Evolutionary conservation across 2,329 filamentous ascomycete species (phyloP), one percentile per base, ranked within the genome.

Genomic region (Chaetomium globosum): DNA sequence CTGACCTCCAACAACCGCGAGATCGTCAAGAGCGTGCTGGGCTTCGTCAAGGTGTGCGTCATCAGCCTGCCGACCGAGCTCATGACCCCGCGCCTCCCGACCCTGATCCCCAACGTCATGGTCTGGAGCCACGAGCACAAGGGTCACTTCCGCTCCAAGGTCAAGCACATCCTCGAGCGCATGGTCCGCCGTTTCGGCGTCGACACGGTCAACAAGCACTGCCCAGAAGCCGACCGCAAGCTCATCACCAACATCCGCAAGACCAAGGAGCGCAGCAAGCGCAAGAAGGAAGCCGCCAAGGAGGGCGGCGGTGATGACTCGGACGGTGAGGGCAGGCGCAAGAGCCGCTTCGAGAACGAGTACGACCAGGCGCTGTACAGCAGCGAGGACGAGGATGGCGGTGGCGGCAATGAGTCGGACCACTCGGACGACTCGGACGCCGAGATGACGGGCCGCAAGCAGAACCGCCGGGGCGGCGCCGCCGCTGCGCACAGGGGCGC

Each of bases 71-170:
- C 94, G 0, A 86, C 88, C 49, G 87, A 90, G 6, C 82, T 96
- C 68, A 89, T 99, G 81, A 83, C 89, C 43, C 89, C 92, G 4
- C 87, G 93, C 28, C 85, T 99, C 43, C 80, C 83, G 36, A 87
- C 88, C 0, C 83, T 99, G 56, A 86, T 99, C 2, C 92, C 93
- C 3, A 96, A 96, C 77, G 82, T 98, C 23, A 92, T 98, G 83
- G 87, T 93, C 51, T 99, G 95, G 94, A 93, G 91, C 75, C 92
- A 97, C 77, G 95, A 99, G 78, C 96, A 99, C 82, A 98, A 98
- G 81, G 93, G 93, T 13, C 93, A 96, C 75, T 95, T 99, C 81
- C 92, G 94, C 74, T 89, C 91, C 58, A 99, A 98, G 82, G 93
- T 99, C 71, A 98, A 97, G 86, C 93, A 97, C 75, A 98, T 99